A percentile compares a stretch with the other conserved stretches of the same genome.
Conservation (phyloP, 345 rosid genomes). For the Gossypium turneri region DNA sequence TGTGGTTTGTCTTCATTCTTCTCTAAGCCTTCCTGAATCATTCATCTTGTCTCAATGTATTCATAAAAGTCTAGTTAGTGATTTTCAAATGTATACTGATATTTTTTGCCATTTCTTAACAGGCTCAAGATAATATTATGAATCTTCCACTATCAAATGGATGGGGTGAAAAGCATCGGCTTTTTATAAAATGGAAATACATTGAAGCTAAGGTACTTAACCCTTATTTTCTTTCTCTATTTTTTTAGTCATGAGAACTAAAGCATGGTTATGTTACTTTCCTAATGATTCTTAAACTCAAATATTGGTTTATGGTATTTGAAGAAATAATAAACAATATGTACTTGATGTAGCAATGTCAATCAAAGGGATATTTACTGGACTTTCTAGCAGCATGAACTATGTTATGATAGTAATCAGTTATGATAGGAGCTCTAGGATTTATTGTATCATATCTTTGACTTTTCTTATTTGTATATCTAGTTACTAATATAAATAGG, state of each 20-base stretch:
- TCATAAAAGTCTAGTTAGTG: conserved; percentile 2
- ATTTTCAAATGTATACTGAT: conserved; percentile 19
- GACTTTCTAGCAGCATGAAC: background rate
- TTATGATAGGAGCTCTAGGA: too few species aligned
- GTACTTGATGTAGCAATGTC: background rate
- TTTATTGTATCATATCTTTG: too few species aligned
- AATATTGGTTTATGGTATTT: background rate
- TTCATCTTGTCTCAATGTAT: background rate
- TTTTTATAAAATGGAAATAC: conserved; percentile 89
- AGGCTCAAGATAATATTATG: conserved; percentile 95
- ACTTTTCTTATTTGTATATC: too few species aligned
- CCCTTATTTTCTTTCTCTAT: background rate
- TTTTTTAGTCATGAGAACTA: background rate
- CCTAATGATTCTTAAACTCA: background rate
- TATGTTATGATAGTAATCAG: background rate
- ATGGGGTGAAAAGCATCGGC: conserved; percentile 95
- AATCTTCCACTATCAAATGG: conserved; percentile 84
- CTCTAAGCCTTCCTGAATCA: background rate
- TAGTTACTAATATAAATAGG: too few species aligned
- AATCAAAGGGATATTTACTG: conserved; percentile 5
- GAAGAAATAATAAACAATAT: background rate
- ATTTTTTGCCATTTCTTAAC: conserved; percentile 30
- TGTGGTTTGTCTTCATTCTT: conserved; percentile 3
- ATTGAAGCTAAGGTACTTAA: conserved; percentile 75
- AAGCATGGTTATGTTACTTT: background rate